Evolutionary conservation across 768 basidiomycete genomes (phyloP).

Genomic region (Leccinum aurantiacum): DNA sequence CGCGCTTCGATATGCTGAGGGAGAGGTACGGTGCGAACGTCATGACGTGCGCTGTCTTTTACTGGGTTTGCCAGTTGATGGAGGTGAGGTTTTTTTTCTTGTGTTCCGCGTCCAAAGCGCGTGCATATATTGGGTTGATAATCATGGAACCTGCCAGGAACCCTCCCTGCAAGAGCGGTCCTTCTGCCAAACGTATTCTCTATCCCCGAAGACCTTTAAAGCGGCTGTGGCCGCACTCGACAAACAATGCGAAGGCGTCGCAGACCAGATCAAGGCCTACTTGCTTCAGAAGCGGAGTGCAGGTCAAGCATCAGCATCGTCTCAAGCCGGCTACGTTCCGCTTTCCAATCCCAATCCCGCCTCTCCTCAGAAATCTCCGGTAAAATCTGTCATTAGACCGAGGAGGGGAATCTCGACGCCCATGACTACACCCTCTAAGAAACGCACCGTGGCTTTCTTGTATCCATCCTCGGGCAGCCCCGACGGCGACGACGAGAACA

Average conservation of each 20-base stretch:
- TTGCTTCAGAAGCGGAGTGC: conserved; percentile 7
- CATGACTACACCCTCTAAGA: conserved; percentile 27
- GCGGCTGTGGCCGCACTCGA: conserved; percentile 21
- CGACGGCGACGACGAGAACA: conserved; percentile 14
- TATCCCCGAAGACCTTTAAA: conserved; percentile 21
- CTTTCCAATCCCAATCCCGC: background rate
- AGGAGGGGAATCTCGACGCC: conserved; percentile 1
- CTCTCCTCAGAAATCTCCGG: conserved; percentile 22
- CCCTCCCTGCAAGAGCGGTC: conserved; percentile 21
- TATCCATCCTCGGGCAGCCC: conserved; percentile 8
- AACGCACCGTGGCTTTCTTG: conserved; percentile 30
- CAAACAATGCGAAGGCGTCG: conserved; percentile 25
- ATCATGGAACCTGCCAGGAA: background rate
- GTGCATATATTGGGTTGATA: background rate
- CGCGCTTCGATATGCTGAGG: conserved; percentile 15
- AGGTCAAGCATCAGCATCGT: background rate
- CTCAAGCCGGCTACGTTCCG: background rate
- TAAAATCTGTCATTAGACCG: conserved; percentile 20
- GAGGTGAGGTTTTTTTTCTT: conserved; percentile 30
- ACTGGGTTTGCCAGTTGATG: conserved; percentile 44
- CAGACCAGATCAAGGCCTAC: conserved; percentile 22
- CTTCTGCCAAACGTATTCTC: conserved; percentile 18
- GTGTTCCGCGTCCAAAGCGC: background rate
- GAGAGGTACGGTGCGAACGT: conserved; percentile 19
- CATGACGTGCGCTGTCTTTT: conserved; percentile 43